Percentiles rank a stretch among this genome's conserved stretches.
Conservation (phyloP, 1,139 yeast species). For the Candida sp. region DNA sequence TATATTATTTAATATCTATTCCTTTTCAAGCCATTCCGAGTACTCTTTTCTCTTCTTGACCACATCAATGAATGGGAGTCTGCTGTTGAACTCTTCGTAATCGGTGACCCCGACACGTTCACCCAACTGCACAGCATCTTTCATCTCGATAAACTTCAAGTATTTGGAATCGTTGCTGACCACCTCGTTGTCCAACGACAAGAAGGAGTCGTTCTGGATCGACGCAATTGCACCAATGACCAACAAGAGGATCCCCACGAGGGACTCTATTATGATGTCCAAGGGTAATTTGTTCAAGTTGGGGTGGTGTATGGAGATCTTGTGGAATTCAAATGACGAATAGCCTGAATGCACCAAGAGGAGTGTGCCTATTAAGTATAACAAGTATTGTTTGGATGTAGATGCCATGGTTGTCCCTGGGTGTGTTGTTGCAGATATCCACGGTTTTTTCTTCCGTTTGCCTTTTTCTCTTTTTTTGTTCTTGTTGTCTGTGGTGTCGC, state of each 20-base stretch:
- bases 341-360: conserved; percentile 52
- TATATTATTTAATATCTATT: neutral
- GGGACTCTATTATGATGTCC: conserved; percentile 47
- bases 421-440: neutral
- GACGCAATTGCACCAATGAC: conserved; percentile 38
- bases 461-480: neutral
- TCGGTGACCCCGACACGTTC: conserved; percentile 50
- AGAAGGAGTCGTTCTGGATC: conserved; percentile 25
- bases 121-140: conserved; percentile 45
- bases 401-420: neutral
- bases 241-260: conserved; percentile 42
- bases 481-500: too few species aligned
- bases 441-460: neutral
- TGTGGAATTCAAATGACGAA: conserved; percentile 56
- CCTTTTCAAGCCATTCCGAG: conserved; percentile 35
- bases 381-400: conserved; percentile 8
- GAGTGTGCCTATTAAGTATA: conserved; percentile 34
- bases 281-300: conserved; percentile 22
- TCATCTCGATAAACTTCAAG: conserved; percentile 52
- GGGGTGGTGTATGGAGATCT: conserved; percentile 20
- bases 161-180: conserved; percentile 26
- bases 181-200: conserved; percentile 24
- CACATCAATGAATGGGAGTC: conserved; percentile 52
- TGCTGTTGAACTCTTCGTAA: conserved; percentile 44
- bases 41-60: conserved; percentile 42